Conservation (phyloP, 805 yeast species). For the Sugiyamaella mastotermitis region DNA sequence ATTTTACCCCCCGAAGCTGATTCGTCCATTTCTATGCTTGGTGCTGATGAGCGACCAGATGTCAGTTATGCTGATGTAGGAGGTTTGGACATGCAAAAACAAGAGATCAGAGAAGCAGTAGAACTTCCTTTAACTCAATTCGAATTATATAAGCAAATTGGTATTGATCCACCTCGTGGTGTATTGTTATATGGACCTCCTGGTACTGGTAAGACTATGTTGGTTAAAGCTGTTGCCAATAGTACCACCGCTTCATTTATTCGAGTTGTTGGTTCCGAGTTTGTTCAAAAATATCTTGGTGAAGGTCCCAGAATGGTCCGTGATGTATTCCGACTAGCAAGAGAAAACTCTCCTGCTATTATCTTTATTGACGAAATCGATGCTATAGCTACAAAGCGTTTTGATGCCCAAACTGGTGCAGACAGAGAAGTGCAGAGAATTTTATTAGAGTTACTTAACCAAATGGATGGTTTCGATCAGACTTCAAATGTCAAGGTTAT, state of each 20-base stretch:
- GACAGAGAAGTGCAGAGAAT: slow-evolving; percentile 99
- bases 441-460: slow-evolving; percentile 88
- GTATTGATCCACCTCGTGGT: slow-evolving; percentile 98
- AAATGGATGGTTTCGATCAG: slow-evolving; percentile 99
- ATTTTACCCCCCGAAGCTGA: slow-evolving; percentile 99
- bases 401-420: slow-evolving; percentile 99
- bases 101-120: slow-evolving; percentile 97
- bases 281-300: slow-evolving; percentile 96
- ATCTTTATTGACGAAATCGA: slow-evolving; percentile 98
- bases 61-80: slow-evolving; percentile 98
- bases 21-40: slow-evolving; percentile 89
- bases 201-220: slow-evolving; percentile 98
- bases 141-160: slow-evolving; percentile 93
- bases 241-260: slow-evolving; percentile 93
- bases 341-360: slow-evolving; percentile 95
- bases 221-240: slow-evolving; percentile 98
- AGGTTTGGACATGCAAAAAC: slow-evolving; percentile 98
- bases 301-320: slow-evolving; percentile 99
- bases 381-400: slow-evolving; percentile 98
- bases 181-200: slow-evolving; percentile 98
- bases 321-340: slow-evolving; percentile 93
- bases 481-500: slow-evolving; percentile 91
- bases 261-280: slow-evolving; percentile 96
- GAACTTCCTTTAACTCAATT: slow-evolving; percentile 95
- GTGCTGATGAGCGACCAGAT: slow-evolving; percentile 91